A percentile compares a stretch with the other conserved stretches of the same genome.
These are phyloP conservation scores for Sesbania bispinosa DNA, from an alignment of 306 rosid genomes.

Conservation along the genomic window DNA sequence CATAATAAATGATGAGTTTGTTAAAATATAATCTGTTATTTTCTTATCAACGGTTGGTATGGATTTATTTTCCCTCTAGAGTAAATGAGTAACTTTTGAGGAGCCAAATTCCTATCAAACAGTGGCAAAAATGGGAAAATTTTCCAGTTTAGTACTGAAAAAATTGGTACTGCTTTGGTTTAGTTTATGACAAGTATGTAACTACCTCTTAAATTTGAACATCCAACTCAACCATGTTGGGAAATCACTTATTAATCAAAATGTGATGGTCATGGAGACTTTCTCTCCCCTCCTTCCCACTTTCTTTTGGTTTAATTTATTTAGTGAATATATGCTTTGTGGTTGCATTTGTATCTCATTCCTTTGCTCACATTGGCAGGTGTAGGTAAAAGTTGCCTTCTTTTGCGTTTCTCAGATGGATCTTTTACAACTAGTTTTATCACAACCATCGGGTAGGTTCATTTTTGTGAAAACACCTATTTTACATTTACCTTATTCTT, in stretches of 20 bases:
- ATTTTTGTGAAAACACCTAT: neutral
- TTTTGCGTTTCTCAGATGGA: constrained; percentile 95
- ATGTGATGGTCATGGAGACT: neutral
- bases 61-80: too few species aligned
- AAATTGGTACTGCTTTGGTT: neutral
- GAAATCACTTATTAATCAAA: neutral
- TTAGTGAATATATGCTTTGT: neutral
- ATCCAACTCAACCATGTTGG: neutral
- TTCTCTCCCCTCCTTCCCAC: neutral
- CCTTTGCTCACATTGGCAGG: constrained; percentile 51
- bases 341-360: constrained; percentile 4
- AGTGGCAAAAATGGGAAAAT: neutral
- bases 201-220: neutral
- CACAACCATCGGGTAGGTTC: constrained; percentile 84
- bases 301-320: neutral
- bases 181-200: neutral
- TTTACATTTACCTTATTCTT: neutral
- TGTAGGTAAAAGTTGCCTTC: constrained; percentile 99
- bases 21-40: too few species aligned
- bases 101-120: neutral
- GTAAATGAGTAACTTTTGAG: too few species aligned
- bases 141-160: neutral
- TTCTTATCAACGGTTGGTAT: too few species aligned
- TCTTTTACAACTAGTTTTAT: constrained; percentile 95
- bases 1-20: too few species aligned